phyloP scores from a whole-genome alignment of 148 eudicot species.

The Vaccinium macrocarpon region DNA sequence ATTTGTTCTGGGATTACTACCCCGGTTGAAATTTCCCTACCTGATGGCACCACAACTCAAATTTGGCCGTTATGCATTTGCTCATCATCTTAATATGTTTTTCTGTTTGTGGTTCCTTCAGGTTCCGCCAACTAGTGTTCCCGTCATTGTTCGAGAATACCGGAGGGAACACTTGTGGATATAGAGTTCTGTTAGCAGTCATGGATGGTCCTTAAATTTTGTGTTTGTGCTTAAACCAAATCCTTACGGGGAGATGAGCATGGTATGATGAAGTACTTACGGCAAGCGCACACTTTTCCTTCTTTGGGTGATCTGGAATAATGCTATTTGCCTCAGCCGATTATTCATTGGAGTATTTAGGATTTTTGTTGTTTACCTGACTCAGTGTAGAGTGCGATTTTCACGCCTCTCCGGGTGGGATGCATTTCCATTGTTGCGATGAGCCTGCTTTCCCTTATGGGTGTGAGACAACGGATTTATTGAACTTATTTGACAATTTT shows the following conservation, averaged over 20 bases:
- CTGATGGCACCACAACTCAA: neutral
- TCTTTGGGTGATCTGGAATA: neutral
- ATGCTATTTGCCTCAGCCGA: neutral
- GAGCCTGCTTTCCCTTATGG: neutral
- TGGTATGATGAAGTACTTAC: neutral
- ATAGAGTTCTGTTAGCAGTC: neutral
- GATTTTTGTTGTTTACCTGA: neutral
- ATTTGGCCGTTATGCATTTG: neutral
- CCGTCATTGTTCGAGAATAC: constrained; percentile 71
- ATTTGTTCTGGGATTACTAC: neutral
- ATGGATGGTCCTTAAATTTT: neutral
- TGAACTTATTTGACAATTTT: neutral
- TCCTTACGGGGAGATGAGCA: neutral
- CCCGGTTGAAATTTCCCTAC: neutral
- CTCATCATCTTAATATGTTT: neutral
- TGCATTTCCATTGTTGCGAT: neutral
- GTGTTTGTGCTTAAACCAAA: neutral
- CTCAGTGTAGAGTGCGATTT: constrained; percentile 10
- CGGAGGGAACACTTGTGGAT: constrained; percentile 24
- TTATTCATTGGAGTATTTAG: neutral
- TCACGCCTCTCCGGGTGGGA: constrained; percentile 1
- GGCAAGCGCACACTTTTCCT: neutral
- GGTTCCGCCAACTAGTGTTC: constrained; percentile 13
- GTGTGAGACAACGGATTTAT: neutral
- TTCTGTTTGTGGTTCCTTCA: constrained; percentile 25